Evolutionary conservation across 495 filamentous ascomycete genomes (phyloP).

Genomic region (Platismatia glauca): DNA sequence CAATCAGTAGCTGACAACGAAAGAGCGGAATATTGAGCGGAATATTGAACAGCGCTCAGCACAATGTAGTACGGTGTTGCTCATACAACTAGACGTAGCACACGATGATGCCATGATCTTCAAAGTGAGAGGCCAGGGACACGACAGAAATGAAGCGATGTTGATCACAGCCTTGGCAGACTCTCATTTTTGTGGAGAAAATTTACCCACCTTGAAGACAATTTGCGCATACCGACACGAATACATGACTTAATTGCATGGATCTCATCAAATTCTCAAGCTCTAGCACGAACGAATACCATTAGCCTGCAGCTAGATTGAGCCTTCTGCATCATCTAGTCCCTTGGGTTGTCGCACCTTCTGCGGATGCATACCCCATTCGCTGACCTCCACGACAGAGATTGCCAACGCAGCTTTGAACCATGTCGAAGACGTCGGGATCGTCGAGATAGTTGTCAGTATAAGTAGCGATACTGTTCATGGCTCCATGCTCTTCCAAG

Average conservation of each 20-base stretch:
- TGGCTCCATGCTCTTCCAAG: conserved; percentile 5
- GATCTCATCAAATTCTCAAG: not conserved
- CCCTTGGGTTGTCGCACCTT: not conserved
- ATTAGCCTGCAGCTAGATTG: not conserved
- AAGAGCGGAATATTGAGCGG: not conserved
- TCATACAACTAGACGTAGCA: not conserved
- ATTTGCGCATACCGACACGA: not conserved
- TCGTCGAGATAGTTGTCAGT: not conserved
- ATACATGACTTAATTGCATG: conserved; percentile 1
- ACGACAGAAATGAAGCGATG: not conserved
- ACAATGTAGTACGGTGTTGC: not conserved
- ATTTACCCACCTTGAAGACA: conserved; percentile 6
- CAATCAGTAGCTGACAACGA: not conserved
- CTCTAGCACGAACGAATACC: not conserved
- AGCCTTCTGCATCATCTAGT: not conserved
- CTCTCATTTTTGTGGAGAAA: not conserved
- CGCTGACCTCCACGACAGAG: not conserved
- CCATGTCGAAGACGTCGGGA: not conserved
- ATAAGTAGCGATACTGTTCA: conserved; percentile 5
- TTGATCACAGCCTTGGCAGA: not conserved
- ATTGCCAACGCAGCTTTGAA: not conserved
- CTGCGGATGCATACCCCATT: not conserved
- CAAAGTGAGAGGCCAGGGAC: not conserved
- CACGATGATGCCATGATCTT: not conserved
- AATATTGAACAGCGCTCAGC: too few species aligned